Evolutionary conservation across 2,329 filamentous ascomycete genomes (phyloP), one percentile per base, ranked within the genome.

Genomic region (Ophiocordyceps sinensis): DNA sequence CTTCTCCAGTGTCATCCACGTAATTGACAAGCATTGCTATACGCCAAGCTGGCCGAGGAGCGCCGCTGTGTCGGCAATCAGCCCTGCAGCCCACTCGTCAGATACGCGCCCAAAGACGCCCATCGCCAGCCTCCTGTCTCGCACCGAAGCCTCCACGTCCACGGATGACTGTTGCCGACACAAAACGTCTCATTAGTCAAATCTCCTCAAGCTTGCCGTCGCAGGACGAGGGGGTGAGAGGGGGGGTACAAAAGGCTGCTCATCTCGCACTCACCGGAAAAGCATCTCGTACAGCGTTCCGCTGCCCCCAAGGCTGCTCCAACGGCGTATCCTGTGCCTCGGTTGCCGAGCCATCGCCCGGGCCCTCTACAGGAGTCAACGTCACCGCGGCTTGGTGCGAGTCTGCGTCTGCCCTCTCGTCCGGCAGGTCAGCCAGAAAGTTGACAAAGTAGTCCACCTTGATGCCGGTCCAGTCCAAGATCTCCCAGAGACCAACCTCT

Each of bases 401-500:
- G 5, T 15, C 13, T n/a, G 19, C 12, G 15, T 17, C 9, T 5
- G 4, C 35, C 15, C 11, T 6, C 4, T 10, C 34, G 8, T 46
- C 43, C 0, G 46, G 43, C 0, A 71, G 71, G 5, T 77, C 57
- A 40, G 68, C 76, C 15, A 94, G 59, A 48, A 94, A 91, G 56
- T 95, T 95, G 51, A 94, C 77, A 61, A 85, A 89, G 0, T 73
- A 77, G 49, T 83, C 73, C 1, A 94, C 58, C 41, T 59, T 65
- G 2, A 86, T 61, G 0, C 81, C 82, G 0, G 84, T 89, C 86
- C 86, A 94, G 14, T 68, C 58, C 17, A 67, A 60, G 31, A 94
- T 79, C 55, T 94, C 79, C 62, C 74, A 75, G 1, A 94, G 62
- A 1, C 76, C 76, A 0, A 76, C 77, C 1, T 69, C 52, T 77